Conservation (phyloP, 2,329 filamentous ascomycete species). For the Helminthosporium solani region DNA sequence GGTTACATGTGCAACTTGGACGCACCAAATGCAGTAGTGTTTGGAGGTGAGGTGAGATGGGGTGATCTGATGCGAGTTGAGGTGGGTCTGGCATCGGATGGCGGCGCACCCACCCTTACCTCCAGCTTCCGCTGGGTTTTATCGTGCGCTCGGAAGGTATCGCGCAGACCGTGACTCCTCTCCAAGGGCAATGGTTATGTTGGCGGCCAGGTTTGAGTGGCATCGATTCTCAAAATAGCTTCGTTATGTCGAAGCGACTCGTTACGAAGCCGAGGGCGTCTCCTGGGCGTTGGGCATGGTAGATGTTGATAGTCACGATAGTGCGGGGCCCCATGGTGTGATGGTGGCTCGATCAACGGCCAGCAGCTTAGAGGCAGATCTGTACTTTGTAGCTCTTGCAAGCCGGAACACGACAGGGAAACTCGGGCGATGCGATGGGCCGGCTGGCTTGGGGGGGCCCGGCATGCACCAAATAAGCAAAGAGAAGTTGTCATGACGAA, state of each 20-base stretch:
- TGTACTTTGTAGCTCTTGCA: neutral
- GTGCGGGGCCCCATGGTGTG: slow-evolving; percentile 13
- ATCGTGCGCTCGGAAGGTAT: too few relatives aligned
- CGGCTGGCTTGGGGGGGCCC: neutral
- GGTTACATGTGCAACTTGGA: too few relatives aligned
- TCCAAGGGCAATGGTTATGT: too few relatives aligned
- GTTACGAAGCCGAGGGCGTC: neutral
- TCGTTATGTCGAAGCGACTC: too few relatives aligned
- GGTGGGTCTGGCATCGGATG: neutral
- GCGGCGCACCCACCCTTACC: neutral
- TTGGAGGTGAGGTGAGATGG: neutral
- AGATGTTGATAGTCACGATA: neutral
- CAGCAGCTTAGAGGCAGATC: too few relatives aligned
- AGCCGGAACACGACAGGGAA: neutral
- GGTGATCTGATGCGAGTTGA: neutral
- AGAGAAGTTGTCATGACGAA: neutral
- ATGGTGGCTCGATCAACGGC: slow-evolving; percentile 7
- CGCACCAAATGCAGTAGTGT: too few relatives aligned
- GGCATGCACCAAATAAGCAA: neutral
- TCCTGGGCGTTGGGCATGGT: neutral
- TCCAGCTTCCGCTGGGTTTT: neutral
- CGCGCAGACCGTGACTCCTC: neutral
- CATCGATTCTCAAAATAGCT: too few relatives aligned
- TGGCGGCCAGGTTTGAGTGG: too few relatives aligned
- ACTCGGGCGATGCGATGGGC: neutral